These are phyloP conservation scores for Paramecium sexaurelia DNA, from an alignment of 73 alveolate species.

Conservation along the genomic window DNA sequence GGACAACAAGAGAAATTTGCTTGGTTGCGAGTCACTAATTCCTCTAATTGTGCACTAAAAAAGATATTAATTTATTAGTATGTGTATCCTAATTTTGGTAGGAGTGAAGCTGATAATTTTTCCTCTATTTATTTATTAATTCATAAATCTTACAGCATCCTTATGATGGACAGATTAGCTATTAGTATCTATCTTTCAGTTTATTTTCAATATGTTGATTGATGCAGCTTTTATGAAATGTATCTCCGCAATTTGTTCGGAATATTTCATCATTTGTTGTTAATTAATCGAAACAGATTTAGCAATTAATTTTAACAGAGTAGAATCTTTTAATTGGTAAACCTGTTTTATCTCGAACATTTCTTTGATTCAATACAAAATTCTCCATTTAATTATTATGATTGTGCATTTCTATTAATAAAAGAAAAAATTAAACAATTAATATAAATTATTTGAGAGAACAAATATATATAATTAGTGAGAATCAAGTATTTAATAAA, in stretches of 20 bases:
- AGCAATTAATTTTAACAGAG: neutral
- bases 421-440: neutral
- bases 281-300: neutral
- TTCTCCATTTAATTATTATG: neutral
- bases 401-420: too few species aligned
- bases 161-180: constrained; percentile 62
- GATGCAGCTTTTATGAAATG: constrained; percentile 66
- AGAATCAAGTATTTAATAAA: neutral
- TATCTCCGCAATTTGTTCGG: constrained; percentile 67
- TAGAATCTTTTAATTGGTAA: constrained; percentile 20
- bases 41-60: constrained; percentile 52
- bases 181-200: constrained; percentile 39
- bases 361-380: neutral
- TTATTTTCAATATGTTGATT: constrained; percentile 1
- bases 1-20: constrained; percentile 69
- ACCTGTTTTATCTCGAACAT: neutral
- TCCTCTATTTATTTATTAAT: constrained; percentile 18
- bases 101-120: constrained; percentile 49
- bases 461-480: neutral
- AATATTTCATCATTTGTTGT: neutral
- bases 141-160: constrained; percentile 53
- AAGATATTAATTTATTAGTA: constrained; percentile 33
- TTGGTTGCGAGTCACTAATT: constrained; percentile 45
- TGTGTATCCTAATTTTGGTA: constrained; percentile 11
- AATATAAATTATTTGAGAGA: neutral